These are phyloP conservation scores for Styphnolobium japonicum DNA, from an alignment of 306 rosid species.

Conservation along the genomic window DNA sequence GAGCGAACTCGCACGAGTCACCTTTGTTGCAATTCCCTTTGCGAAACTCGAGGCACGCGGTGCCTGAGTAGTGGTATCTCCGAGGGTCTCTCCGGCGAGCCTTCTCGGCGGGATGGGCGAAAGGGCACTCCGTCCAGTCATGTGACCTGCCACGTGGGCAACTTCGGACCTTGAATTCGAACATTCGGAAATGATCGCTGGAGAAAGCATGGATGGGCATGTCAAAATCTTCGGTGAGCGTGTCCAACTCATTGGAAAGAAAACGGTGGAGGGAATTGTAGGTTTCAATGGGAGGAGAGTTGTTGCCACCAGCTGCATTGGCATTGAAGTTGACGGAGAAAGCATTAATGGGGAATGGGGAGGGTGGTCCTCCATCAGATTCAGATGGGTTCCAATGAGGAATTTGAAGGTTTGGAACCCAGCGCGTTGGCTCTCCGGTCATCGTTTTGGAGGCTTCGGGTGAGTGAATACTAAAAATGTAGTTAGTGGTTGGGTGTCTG, in stretches of 20 bases:
- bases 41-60: constrained; percentile 76
- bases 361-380: constrained; percentile 10
- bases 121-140: constrained; percentile 93
- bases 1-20: constrained; percentile 79
- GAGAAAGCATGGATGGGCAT: constrained; percentile 40
- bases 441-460: constrained; percentile 10
- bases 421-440: constrained; percentile 30
- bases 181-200: constrained; percentile 80
- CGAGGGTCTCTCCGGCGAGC: constrained; percentile 92
- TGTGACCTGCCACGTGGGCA: constrained; percentile 81
- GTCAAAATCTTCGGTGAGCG: constrained; percentile 36
- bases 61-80: constrained; percentile 64
- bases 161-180: constrained; percentile 62
- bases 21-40: constrained; percentile 64
- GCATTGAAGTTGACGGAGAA: constrained; percentile 15
- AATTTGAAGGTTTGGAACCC: constrained; percentile 37
- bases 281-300: constrained; percentile 30
- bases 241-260: constrained; percentile 42
- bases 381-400: constrained; percentile 44
- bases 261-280: constrained; percentile 40
- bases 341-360: constrained; percentile 23
- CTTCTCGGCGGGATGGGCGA: constrained; percentile 89
- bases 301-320: constrained; percentile 36
- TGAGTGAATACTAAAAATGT: too few species aligned
- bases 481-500: background rate